A percentile compares a stretch with the other conserved stretches of the same genome.
Conservation (phyloP, 495 filamentous ascomycete species). For the Penicillium angulare region DNA sequence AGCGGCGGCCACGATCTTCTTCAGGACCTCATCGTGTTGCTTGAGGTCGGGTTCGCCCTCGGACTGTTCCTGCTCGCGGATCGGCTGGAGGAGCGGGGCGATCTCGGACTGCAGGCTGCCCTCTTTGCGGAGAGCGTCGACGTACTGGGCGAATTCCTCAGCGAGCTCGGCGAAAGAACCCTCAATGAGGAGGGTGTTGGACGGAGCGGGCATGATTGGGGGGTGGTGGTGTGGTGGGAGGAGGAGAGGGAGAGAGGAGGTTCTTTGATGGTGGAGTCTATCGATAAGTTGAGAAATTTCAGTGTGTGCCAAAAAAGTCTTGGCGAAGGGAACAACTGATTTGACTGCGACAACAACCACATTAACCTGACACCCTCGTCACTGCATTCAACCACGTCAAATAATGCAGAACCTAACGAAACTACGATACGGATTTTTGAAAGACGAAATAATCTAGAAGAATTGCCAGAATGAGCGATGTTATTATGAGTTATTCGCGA, state of each 20-base stretch:
- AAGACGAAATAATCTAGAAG: too few relatives aligned
- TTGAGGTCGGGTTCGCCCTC: conserved; percentile 47
- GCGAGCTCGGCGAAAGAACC: conserved; percentile 84
- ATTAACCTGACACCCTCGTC: too few relatives aligned
- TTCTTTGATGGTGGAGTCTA: conserved; percentile 46
- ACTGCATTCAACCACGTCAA: too few relatives aligned
- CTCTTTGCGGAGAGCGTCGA: conserved; percentile 64
- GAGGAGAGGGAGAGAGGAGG: conserved; percentile 22
- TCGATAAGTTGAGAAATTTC: conserved; percentile 48
- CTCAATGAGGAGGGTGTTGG: conserved; percentile 78
- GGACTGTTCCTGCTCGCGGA: conserved; percentile 49
- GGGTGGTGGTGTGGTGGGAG: conserved; percentile 21
- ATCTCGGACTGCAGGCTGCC: conserved; percentile 66
- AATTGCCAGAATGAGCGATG: too few relatives aligned
- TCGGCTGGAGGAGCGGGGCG: conserved; percentile 64
- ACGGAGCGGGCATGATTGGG: conserved; percentile 50
- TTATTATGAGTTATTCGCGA: not conserved
- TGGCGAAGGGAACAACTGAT: conserved; percentile 31
- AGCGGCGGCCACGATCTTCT: conserved; percentile 79
- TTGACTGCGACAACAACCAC: not conserved
- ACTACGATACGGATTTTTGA: too few relatives aligned
- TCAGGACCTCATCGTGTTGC: conserved; percentile 80
- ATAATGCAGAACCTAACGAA: too few relatives aligned
- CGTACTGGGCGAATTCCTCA: conserved; percentile 82
- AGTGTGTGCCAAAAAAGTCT: conserved; percentile 48